Conservation (phyloP, 1,139 yeast genomes). For the Arxiozyma slooffiae region DNA sequence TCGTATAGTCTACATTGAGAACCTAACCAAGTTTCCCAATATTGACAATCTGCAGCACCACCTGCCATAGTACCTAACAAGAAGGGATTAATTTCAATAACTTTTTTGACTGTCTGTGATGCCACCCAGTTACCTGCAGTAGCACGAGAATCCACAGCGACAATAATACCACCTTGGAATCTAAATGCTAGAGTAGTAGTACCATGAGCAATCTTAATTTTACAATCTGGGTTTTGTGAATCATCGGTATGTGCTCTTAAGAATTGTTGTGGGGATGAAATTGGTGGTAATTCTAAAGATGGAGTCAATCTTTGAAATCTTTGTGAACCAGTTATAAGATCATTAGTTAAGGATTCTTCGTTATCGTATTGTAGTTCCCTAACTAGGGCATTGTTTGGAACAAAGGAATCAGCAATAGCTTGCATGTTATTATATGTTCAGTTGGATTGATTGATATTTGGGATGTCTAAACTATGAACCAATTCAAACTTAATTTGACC, state of each 20-base stretch:
- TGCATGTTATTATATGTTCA: slow-evolving; percentile 20
- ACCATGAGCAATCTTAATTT: slow-evolving; percentile 95
- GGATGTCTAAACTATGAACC: not conserved
- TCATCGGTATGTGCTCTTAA: slow-evolving; percentile 97
- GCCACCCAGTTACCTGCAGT: slow-evolving; percentile 99
- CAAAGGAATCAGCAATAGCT: slow-evolving; percentile 27
- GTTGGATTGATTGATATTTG: no score
- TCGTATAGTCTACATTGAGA: slow-evolving; percentile 94
- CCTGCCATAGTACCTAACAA: slow-evolving; percentile 98
- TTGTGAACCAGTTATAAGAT: slow-evolving; percentile 28
- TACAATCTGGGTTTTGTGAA: slow-evolving; percentile 82
- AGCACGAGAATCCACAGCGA: slow-evolving; percentile 96
- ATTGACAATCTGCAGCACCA: slow-evolving; percentile 99
- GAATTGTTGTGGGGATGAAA: slow-evolving; percentile 86
- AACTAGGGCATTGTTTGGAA: slow-evolving; percentile 15
- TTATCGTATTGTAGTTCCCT: slow-evolving; percentile 24
- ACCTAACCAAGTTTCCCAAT: slow-evolving; percentile 98
- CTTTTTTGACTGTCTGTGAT: slow-evolving; percentile 94
- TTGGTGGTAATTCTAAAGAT: slow-evolving; percentile 66
- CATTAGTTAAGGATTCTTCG: slow-evolving; percentile 31
- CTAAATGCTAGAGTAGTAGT: slow-evolving; percentile 95
- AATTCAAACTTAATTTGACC: no score
- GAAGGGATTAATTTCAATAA: slow-evolving; percentile 90
- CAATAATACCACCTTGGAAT: slow-evolving; percentile 90
- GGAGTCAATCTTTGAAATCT: slow-evolving; percentile 41